phyloP scores from a whole-genome alignment of 306 rosid genomes.

The Lathyrus sativus region DNA sequence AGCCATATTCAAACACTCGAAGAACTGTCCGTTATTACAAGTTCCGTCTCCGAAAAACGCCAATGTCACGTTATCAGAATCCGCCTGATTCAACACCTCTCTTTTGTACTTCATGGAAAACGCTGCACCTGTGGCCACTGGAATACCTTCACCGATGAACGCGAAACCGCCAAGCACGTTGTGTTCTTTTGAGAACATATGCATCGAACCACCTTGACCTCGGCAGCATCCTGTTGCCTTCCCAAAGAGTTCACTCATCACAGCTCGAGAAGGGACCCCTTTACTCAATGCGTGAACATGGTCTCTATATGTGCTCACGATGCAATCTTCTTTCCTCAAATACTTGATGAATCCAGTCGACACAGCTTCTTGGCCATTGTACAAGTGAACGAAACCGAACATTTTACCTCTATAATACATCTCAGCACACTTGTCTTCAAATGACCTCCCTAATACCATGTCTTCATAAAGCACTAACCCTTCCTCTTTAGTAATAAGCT shows the following conservation, averaged over 20 bases:
- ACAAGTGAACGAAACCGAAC: constrained; percentile 98
- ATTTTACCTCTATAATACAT: constrained; percentile 96
- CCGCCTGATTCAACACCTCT: constrained; percentile 76
- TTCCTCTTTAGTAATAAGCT: constrained; percentile 91
- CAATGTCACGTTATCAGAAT: constrained; percentile 72
- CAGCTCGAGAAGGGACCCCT: constrained; percentile 89
- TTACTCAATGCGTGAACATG: constrained; percentile 98
- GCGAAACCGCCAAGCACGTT: constrained; percentile 94
- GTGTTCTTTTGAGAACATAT: constrained; percentile 94
- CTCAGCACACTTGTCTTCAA: constrained; percentile 99
- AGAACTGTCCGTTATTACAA: constrained; percentile 95
- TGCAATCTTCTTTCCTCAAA: constrained; percentile 71
- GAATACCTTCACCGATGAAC: constrained; percentile 98
- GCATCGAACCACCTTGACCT: constrained; percentile 99
- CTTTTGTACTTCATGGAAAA: constrained; percentile 80
- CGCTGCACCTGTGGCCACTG: constrained; percentile 96
- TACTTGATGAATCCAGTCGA: constrained; percentile 95
- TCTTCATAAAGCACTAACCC: constrained; percentile 90
- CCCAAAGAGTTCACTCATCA: constrained; percentile 99
- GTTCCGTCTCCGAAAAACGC: constrained; percentile 99
- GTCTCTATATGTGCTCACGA: constrained; percentile 94
- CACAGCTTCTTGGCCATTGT: constrained; percentile 99
- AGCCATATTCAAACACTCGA: constrained; percentile 96
- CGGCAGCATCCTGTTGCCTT: constrained; percentile 96
- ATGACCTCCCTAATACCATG: constrained; percentile 86